These are phyloP conservation scores for Mortierella sp. DNA, from an alignment of 371 early-diverging fungal genomes.

Conservation along the genomic window DNA sequence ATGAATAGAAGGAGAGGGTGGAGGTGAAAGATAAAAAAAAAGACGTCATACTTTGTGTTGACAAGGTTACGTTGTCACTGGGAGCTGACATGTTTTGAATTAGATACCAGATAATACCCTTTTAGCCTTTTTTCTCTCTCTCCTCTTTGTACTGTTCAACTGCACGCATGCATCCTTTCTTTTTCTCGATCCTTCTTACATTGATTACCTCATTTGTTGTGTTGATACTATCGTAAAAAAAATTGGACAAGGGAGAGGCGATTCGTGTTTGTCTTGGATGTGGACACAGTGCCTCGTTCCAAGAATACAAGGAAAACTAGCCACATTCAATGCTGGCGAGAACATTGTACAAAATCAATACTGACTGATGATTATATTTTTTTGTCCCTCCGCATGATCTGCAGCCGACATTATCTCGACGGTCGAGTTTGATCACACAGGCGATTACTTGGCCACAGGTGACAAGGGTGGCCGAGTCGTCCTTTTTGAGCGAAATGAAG, in stretches of 20 bases:
- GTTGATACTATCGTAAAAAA: no score
- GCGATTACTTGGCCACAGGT: slow-evolving; percentile 97
- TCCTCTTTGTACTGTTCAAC: background rate
- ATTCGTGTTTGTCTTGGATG: slow-evolving; percentile 25
- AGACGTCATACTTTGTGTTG: slow-evolving; percentile 29
- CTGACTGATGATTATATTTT: no score
- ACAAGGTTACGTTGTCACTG: slow-evolving; percentile 13
- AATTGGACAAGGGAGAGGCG: background rate
- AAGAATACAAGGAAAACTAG: no score
- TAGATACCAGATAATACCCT: no score
- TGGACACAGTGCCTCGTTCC: background rate
- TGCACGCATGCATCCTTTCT: background rate
- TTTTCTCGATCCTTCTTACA: no score
- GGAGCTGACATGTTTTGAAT: no score
- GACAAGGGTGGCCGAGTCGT: slow-evolving; percentile 99
- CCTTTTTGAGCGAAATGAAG: slow-evolving; percentile 95
- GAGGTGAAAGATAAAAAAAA: background rate
- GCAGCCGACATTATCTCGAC: slow-evolving; percentile 99
- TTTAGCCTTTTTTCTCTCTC: background rate
- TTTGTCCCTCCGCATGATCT: no score
- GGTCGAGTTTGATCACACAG: slow-evolving; percentile 97
- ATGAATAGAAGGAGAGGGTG: background rate
- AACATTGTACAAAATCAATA: background rate
- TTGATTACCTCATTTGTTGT: no score
- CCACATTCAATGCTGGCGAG: background rate